Base-by-base conservation (phyloP, 1,284 basidiomycete species). In the Cryptococcus wingfieldii region DNA sequence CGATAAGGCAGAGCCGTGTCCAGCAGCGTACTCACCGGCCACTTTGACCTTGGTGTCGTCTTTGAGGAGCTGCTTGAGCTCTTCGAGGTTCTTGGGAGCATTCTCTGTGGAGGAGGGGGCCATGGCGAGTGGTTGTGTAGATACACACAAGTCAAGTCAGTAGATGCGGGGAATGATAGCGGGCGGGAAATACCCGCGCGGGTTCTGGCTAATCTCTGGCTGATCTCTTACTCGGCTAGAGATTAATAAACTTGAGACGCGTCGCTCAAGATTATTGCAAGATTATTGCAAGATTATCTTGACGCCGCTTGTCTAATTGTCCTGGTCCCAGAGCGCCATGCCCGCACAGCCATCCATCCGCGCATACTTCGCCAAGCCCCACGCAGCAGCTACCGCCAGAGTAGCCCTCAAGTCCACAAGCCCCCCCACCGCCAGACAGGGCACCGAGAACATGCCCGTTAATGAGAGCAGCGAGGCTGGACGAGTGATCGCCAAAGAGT, bases 11-110 rank as follows among this genome's bases (percentile, higher is more conserved):
- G 45, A 47, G 14, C 25, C 27, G 41, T 47, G 10, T 42, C 19
- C 43, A 43, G 41, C 18, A 37, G 39, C 38, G 5, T 34, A 66
- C 74, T 47, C 16, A 76, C 92, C 91, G 48, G 90, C 93, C 31
- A 97, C 88, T 78, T 96, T 96, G 70, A 97, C 85, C 77, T 94
- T 95, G 74, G 79, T 84, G 75, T 92, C 89, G 67, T 83, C 23
- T 52, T 71, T 64, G 53, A 94, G 79, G 23, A 86, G 70, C 12
- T 70, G 50, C 60, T 82, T 75, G 53, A 94, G 79, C 28, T 89
- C 84, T 16, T 82, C 76, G 1, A 85, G 58, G 34, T 83, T 81
- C 42, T 74, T 81, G 0, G 87, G 86, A 5, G 85, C 83, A 46
- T 69, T 50, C 19, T 55, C 52, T 1, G 83, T 83, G 3, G 82